A percentile compares a stretch with the other conserved stretches of the same genome.
These are phyloP conservation scores for Zasmidium angulare DNA, from an alignment of 2,329 filamentous ascomycete species.

Conservation along the genomic window DNA sequence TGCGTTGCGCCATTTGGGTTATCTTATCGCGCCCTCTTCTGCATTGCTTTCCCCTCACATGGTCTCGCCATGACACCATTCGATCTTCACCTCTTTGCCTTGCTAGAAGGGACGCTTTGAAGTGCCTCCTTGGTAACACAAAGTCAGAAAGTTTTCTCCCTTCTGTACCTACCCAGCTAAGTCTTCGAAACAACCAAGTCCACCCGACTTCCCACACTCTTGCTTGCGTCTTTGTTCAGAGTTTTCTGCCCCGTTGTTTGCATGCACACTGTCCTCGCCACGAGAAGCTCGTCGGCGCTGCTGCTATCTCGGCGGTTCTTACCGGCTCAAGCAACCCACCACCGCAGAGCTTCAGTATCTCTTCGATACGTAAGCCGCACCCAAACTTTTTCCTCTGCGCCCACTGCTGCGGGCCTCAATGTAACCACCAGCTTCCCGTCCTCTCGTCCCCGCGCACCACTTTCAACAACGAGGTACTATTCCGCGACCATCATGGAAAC, in stretches of 20 bases:
- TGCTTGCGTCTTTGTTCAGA: not conserved
- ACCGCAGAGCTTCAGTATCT: not conserved
- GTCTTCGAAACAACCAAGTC: no score
- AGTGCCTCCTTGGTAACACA: not conserved
- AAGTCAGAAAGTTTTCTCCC: not conserved
- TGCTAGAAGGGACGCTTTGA: not conserved
- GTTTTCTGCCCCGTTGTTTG: not conserved
- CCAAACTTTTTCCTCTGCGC: not conserved
- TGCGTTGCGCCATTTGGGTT: not conserved
- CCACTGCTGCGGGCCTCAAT: not conserved
- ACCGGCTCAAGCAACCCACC: not conserved
- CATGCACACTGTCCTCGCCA: not conserved
- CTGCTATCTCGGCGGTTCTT: not conserved
- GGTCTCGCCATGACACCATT: not conserved
- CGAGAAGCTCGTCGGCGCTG: not conserved
- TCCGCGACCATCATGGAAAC: conserved; percentile 25
- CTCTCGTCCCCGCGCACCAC: not conserved
- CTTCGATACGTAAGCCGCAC: not conserved
- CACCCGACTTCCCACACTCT: no score
- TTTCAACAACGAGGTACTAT: no score
- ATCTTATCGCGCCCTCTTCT: not conserved
- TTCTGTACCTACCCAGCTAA: not conserved
- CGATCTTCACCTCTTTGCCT: not conserved
- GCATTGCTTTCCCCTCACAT: not conserved
- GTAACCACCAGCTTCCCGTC: not conserved